Percentiles rank a stretch among this genome's conserved stretches.
Conservation (phyloP, 768 basidiomycete species). For the Neoboletus brunneissimus region DNA sequence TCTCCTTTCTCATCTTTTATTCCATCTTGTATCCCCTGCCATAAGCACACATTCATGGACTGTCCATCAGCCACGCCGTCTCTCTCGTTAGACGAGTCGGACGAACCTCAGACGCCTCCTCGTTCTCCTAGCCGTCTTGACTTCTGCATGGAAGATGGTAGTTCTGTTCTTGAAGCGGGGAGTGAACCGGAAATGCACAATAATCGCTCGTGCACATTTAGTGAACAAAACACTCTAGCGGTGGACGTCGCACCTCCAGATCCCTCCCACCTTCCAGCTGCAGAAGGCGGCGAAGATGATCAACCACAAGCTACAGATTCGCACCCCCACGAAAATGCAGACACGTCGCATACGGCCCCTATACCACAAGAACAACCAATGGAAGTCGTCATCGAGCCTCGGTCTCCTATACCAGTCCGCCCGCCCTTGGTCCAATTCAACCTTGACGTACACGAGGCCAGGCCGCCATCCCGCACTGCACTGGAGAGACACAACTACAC, state of each 20-base stretch:
- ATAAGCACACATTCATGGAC: conserved; percentile 8
- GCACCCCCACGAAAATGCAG: conserved; percentile 14
- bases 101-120: conserved; percentile 28
- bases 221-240: conserved; percentile 9
- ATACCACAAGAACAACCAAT: conserved; percentile 7
- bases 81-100: conserved; percentile 9
- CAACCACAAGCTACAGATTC: conserved; percentile 11
- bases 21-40: not conserved
- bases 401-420: conserved; percentile 25
- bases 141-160: conserved; percentile 27
- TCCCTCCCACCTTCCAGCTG: not conserved
- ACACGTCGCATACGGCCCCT: conserved; percentile 6
- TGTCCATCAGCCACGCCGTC: conserved; percentile 4
- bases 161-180: not conserved
- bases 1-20: not conserved
- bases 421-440: conserved; percentile 8
- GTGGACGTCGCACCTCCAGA: not conserved
- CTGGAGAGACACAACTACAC: conserved; percentile 42
- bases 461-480: conserved; percentile 8
- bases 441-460: not conserved
- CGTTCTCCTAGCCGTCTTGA: conserved; percentile 51
- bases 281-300: not conserved
- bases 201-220: not conserved
- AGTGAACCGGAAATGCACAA: conserved; percentile 3
- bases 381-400: conserved; percentile 17